A percentile compares a stretch with the other conserved stretches of the same genome.
Evolutionary conservation across 768 basidiomycete genomes (phyloP).

Genomic region (Coprinopsis sp.): DNA sequence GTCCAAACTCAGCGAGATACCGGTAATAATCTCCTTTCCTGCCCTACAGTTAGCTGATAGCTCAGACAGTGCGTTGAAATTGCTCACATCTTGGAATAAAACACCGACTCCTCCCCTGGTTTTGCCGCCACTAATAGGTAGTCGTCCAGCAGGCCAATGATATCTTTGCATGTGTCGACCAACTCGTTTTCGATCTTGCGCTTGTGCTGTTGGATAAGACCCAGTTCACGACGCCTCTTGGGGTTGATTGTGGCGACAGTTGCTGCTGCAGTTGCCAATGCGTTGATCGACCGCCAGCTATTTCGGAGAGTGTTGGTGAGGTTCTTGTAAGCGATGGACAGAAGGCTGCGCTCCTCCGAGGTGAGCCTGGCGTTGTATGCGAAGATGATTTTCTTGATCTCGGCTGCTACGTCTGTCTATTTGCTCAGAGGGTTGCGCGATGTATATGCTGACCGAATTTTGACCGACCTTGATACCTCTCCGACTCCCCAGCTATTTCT

Average conservation of each 20-base stretch:
- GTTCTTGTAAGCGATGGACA: constrained; percentile 90
- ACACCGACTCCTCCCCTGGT: constrained; percentile 79
- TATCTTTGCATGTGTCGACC: constrained; percentile 72
- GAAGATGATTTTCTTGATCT: constrained; percentile 72
- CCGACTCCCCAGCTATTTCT: constrained; percentile 83
- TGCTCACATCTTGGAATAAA: constrained; percentile 83
- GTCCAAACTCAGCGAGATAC: constrained; percentile 84
- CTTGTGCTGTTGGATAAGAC: constrained; percentile 68
- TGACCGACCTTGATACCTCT: constrained; percentile 75
- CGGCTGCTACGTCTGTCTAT: constrained; percentile 60
- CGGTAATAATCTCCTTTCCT: constrained; percentile 80
- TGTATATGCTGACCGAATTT: neutral
- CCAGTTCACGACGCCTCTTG: constrained; percentile 43
- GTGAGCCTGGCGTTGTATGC: constrained; percentile 65
- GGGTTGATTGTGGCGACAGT: constrained; percentile 36
- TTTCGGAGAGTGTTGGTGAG: constrained; percentile 77
- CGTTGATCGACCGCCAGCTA: constrained; percentile 80
- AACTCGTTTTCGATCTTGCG: constrained; percentile 75
- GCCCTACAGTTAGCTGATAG: neutral
- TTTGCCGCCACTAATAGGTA: constrained; percentile 44
- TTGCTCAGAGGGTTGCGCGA: neutral
- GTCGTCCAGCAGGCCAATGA: constrained; percentile 64
- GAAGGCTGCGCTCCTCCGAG: constrained; percentile 82
- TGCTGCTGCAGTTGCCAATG: constrained; percentile 65
- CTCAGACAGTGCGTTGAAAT: neutral